Base-by-base conservation (phyloP, 2,329 filamentous ascomycete genomes). In the Hortaea werneckii region DNA sequence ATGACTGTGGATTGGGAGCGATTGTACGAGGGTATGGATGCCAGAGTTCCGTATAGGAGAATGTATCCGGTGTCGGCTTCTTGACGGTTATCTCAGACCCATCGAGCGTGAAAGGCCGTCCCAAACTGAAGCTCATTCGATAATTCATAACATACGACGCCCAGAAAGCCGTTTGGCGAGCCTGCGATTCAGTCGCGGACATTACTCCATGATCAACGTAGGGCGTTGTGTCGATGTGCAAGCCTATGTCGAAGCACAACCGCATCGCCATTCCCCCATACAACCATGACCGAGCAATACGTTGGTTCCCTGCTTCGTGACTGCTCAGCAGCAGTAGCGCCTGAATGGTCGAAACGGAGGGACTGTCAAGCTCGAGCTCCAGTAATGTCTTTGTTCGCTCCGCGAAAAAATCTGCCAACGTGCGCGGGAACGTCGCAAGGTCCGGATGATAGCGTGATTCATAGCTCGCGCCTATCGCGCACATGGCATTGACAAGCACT, bases 221-320 rank as follows among this genome's bases (percentile, higher is more conserved):
- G 0, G 59, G 48, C 1, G 58, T 61, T 55, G 67, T 67, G 45
- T 69, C 65, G 12, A 69, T 42, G 43, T 71, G 68, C 11, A 71
- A 47, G 6, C 66, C 69, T 35, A 72, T 62, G 44, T 72, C 67
- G 37, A 70, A 68, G n/a, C 66, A 63, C 35, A 71, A 60, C 38
- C 68, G 59, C 61, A 69, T 69, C 1, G 68, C 67, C 68, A 71
- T 70, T 12, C 66, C 68, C 38, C 68, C 69, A 45, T 70, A 73
- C 2, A 73, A 53, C 70, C 70, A 73, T 12, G 68, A 69, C 5
- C 70, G 63, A 11, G 69, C 65, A 47, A 71, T 69, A 8, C 69
- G 63, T 11, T 65, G 67, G 13, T 61, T 66, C 5, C 67, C 68
- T 4, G 65, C 66, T 50, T 74, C 71, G 32, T 68, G 65, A 11